These are phyloP conservation scores for Gleditsia sinensis DNA, from an alignment of 306 rosid species.

Conservation along the genomic window DNA sequence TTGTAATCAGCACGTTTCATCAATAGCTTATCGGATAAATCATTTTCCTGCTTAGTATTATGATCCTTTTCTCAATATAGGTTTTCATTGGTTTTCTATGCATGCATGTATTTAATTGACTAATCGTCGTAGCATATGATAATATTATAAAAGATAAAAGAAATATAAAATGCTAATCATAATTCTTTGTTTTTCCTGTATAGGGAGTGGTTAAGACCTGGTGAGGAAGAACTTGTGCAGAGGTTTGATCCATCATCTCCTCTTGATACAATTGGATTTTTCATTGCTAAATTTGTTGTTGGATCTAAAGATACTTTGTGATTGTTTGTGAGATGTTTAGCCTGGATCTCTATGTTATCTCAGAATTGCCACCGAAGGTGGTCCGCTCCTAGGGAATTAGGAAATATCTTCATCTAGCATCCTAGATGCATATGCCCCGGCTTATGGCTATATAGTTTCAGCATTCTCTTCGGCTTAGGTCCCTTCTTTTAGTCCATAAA, in stretches of 20 bases:
- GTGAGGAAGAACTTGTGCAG: slow-evolving; percentile 94
- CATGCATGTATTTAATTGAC: not conserved
- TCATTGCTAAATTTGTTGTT: slow-evolving; percentile 83
- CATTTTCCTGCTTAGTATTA: not conserved
- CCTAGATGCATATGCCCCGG: not conserved
- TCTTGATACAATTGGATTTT: slow-evolving; percentile 88
- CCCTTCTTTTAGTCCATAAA: not conserved
- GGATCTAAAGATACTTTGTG: slow-evolving; percentile 58
- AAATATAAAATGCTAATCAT: not conserved
- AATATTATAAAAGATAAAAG: not conserved
- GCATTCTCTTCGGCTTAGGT: not conserved
- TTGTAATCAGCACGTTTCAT: not conserved
- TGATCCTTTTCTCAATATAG: not conserved
- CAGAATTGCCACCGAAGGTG: slow-evolving; percentile 27
- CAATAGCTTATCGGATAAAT: not conserved
- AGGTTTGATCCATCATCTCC: slow-evolving; percentile 90
- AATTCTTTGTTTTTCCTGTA: not conserved
- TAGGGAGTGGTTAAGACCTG: slow-evolving; percentile 91
- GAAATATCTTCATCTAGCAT: not conserved
- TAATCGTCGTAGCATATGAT: not conserved
- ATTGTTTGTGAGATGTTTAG: slow-evolving; percentile 20
- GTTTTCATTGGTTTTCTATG: not conserved
- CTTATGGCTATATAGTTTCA: too few relatives aligned
- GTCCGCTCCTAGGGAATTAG: not conserved
- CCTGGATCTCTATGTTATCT: slow-evolving; percentile 5